A percentile compares a stretch with the other conserved stretches of the same genome.
Evolutionary conservation across 1,139 yeast species (phyloP).

Genomic region (Sugiyamaella pinicola): DNA sequence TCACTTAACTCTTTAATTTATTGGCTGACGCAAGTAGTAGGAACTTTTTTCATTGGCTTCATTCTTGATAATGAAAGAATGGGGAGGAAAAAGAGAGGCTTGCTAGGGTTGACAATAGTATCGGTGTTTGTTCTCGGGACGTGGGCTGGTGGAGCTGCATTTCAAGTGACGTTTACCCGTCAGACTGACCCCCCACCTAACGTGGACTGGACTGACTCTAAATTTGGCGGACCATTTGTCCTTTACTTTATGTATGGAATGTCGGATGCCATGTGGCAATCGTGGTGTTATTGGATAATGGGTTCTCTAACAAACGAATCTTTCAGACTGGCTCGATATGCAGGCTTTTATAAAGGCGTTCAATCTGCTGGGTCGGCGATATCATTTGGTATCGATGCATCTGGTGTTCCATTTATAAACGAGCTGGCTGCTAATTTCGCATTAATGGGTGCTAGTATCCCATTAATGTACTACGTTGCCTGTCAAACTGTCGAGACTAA

Average conservation of each 20-base stretch:
- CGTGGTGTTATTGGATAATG: slow-evolving; percentile 32
- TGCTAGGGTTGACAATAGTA: slow-evolving; percentile 27
- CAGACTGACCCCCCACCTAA: slow-evolving; percentile 23
- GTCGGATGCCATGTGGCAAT: slow-evolving; percentile 31
- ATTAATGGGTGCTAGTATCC: slow-evolving; percentile 26
- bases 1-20: slow-evolving; percentile 27
- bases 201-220: slow-evolving; percentile 27
- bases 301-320: slow-evolving; percentile 29
- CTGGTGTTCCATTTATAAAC: slow-evolving; percentile 29
- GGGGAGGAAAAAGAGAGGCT: slow-evolving; percentile 25
- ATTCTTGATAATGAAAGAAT: slow-evolving; percentile 25
- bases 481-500: slow-evolving; percentile 24
- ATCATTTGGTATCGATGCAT: slow-evolving; percentile 30
- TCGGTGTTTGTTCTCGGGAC: slow-evolving; percentile 26
- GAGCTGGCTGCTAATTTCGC: slow-evolving; percentile 28
- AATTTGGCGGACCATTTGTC: slow-evolving; percentile 28
- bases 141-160: slow-evolving; percentile 30
- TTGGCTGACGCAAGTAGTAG: slow-evolving; percentile 29
- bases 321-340: slow-evolving; percentile 27
- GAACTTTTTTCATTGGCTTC: slow-evolving; percentile 24
- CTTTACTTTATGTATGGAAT: slow-evolving; percentile 28
- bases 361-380: slow-evolving; percentile 31
- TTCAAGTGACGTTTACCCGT: slow-evolving; percentile 26
- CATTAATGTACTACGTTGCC: slow-evolving; percentile 29
- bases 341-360: slow-evolving; percentile 29